Base-by-base conservation (phyloP, 306 rosid species). In the Gastrolobium villosum region DNA sequence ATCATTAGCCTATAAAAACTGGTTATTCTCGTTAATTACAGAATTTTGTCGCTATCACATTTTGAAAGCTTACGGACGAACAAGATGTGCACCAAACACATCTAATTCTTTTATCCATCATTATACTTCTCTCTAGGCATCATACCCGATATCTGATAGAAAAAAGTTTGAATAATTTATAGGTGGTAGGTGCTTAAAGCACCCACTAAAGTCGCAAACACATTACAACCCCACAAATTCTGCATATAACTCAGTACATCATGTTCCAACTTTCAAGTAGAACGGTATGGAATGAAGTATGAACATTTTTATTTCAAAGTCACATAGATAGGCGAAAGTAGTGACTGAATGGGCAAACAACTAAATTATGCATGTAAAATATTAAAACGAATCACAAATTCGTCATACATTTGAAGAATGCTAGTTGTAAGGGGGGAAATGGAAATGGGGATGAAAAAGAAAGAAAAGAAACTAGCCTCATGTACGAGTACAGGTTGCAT, bases 401-500 rank as follows among this genome's bases (percentile, higher is more conserved):
- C 43, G 1, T n/a, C 72, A 50, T 59, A 70, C 59, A 70, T 75
- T 74, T 7, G 72, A 69, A 68, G 76, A 72, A 64, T 26, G 48
- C 67, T 14, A 76, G 1, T 54, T 46, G 35, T 67, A 50, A 46
- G 78, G 52, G 6, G 35, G 13, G 57, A 57, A 26, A 36, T 6
- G 9, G 34, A 48, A 63, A 41, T 60, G 31, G 3, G 34, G 62
- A 67, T 9, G 3, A 46, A 54, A 55, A 50, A 8, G 26, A 7
- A 54, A 35, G 65, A 37, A 14, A 74, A 9, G 10, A 66, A 81
- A 79, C 76, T 73, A 94, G 26, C 90, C 94, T 89, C 88, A 94
- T 14, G 85, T 86, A 34, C 99, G 89, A 20, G 93, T 94, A 74
- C 93, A 88, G 0, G 97, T 40, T 5, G 97, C 81, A 87, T 94